Conservation (phyloP, 148 eudicot genomes). For the Dysphania ambrosioides region DNA sequence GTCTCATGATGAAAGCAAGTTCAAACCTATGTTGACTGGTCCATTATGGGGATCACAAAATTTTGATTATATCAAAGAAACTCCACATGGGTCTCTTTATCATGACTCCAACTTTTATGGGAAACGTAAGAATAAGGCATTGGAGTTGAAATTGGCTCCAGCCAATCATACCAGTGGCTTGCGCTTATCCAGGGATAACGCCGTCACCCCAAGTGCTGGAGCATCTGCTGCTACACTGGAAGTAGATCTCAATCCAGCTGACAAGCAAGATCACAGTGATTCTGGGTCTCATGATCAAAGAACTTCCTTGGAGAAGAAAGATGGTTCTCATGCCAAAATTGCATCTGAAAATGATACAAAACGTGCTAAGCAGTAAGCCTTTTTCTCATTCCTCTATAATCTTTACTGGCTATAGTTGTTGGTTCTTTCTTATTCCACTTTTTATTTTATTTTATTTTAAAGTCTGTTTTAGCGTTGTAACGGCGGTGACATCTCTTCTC, state of each 20-base stretch:
- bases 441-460: background rate
- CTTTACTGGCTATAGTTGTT: background rate
- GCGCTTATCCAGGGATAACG: constrained; percentile 48
- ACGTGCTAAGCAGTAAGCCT: constrained; percentile 89
- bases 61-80: constrained; percentile 49
- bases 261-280: constrained; percentile 50
- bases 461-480: background rate
- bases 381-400: constrained; percentile 9
- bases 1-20: constrained; percentile 45
- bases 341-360: constrained; percentile 74
- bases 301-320: constrained; percentile 53
- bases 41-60: constrained; percentile 74
- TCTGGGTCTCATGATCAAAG: constrained; percentile 54
- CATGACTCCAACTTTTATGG: constrained; percentile 37
- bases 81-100: constrained; percentile 39
- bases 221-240: constrained; percentile 36
- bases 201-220: constrained; percentile 38
- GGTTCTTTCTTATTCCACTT: background rate
- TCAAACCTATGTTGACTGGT: constrained; percentile 38
- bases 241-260: constrained; percentile 41
- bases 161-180: constrained; percentile 36
- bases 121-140: constrained; percentile 47
- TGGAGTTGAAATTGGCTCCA: constrained; percentile 43
- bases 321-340: constrained; percentile 43
- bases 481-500: background rate